Conservation (phyloP, 192 early-diverging fungal genomes). For the Diversispora epigaea region DNA sequence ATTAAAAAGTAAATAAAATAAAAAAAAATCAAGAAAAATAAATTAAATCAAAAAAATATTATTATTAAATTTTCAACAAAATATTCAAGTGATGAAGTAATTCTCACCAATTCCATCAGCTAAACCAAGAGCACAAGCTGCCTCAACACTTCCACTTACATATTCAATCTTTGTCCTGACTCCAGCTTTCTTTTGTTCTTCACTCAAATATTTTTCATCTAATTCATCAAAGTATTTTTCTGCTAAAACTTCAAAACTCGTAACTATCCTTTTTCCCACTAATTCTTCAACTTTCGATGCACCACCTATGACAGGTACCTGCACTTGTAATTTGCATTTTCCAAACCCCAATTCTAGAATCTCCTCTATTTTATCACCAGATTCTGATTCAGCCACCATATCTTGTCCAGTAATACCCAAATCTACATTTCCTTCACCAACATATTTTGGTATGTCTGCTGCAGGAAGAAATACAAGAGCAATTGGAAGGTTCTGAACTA, state of each 20-base stretch:
- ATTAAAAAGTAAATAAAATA: not conserved
- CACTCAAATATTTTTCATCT: conserved; percentile 55
- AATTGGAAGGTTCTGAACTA: conserved; percentile 89
- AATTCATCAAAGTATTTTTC: conserved; percentile 67
- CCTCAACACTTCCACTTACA: conserved; percentile 92
- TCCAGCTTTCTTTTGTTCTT: conserved; percentile 28
- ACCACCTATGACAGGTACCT: conserved; percentile 71
- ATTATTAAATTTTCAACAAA: not conserved
- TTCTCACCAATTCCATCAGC: conserved; percentile 91
- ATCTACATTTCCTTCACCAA: conserved; percentile 94
- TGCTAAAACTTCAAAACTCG: conserved; percentile 80
- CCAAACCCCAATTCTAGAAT: conserved; percentile 87
- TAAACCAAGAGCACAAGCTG: conserved; percentile 92
- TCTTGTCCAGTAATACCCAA: conserved; percentile 97
- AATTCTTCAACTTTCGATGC: conserved; percentile 60
- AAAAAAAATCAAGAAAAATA: not conserved
- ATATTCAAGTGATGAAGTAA: not conserved
- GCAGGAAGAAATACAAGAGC: conserved; percentile 95
- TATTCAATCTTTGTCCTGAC: conserved; percentile 79
- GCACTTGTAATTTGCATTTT: conserved; percentile 87
- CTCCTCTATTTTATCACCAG: conserved; percentile 66
- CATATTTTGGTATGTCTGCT: conserved; percentile 93
- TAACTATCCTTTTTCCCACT: conserved; percentile 92
- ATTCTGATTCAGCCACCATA: conserved; percentile 84
- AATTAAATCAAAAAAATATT: not conserved